Conservation (phyloP, 2,329 filamentous ascomycete genomes). For the Colletotrichum abscissum region DNA sequence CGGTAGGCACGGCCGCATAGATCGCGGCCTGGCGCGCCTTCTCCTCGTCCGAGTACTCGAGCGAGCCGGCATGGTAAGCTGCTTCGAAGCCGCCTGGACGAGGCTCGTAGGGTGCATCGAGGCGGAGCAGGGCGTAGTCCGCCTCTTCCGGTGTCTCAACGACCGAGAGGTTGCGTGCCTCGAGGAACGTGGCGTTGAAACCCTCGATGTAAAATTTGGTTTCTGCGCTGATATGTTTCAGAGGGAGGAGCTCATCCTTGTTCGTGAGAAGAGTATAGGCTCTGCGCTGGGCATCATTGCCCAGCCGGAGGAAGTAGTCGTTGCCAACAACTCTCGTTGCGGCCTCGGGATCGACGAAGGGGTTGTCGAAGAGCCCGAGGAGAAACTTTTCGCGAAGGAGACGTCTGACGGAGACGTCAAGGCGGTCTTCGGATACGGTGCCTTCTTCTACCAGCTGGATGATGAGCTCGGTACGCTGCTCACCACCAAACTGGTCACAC, state of each 20-base stretch:
- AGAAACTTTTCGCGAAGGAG: constrained; percentile 62
- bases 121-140: constrained; percentile 53
- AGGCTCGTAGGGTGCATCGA: constrained; percentile 51
- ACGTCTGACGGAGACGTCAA: constrained; percentile 58
- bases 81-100: constrained; percentile 53
- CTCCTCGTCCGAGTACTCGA: constrained; percentile 50
- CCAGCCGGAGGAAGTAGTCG: constrained; percentile 48
- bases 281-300: constrained; percentile 40
- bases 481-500: constrained; percentile 64
- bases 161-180: constrained; percentile 43
- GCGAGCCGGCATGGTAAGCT: constrained; percentile 51
- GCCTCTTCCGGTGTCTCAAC: constrained; percentile 51
- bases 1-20: constrained; percentile 50
- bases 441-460: constrained; percentile 56
- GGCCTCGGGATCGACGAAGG: constrained; percentile 57
- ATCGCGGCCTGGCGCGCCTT: constrained; percentile 45
- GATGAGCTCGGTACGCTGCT: constrained; percentile 59
- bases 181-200: constrained; percentile 32
- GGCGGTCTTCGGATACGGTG: constrained; percentile 52
- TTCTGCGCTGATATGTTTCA: constrained; percentile 9
- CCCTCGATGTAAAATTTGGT: constrained; percentile 39
- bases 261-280: constrained; percentile 44
- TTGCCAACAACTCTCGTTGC: constrained; percentile 56
- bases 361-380: constrained; percentile 63
- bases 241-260: constrained; percentile 39